A percentile compares a stretch with the other conserved stretches of the same genome.
Evolutionary conservation across 169 alveolate genomes (phyloP).

Genomic region (Plasmodium gonderi): DNA sequence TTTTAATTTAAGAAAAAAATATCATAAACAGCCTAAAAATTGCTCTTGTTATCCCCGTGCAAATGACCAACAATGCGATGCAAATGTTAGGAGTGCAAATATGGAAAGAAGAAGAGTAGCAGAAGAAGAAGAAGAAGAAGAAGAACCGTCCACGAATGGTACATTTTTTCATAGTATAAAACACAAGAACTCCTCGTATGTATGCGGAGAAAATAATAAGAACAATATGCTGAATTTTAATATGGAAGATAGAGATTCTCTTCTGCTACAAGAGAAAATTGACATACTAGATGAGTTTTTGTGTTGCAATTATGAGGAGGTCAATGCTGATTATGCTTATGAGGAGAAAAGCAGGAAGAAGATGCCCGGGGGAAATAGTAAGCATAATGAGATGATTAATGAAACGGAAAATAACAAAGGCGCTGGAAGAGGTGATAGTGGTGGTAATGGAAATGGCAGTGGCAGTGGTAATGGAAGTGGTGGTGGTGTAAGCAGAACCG

Average conservation of each 20-base stretch:
- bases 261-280: not conserved
- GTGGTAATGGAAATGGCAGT: not conserved
- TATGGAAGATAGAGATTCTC: not conserved
- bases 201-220: not conserved
- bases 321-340: not conserved
- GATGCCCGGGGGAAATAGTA: not conserved
- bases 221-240: not conserved
- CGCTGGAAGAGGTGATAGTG: not conserved
- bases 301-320: not conserved
- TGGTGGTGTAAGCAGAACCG: no score
- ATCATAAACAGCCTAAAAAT: slow-evolving; percentile 27
- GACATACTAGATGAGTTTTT: not conserved
- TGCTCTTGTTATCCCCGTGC: slow-evolving; percentile 7
- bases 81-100: not conserved
- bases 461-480: not conserved
- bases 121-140: not conserved
- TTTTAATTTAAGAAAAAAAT: slow-evolving; percentile 54
- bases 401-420: not conserved
- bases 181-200: not conserved
- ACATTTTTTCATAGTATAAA: not conserved
- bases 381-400: not conserved
- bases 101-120: not conserved
- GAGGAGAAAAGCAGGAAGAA: not conserved
- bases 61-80: not conserved
- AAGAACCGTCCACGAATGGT: not conserved